phyloP scores from a whole-genome alignment of 805 yeast species.

The Metschnikowia reukaufii region DNA sequence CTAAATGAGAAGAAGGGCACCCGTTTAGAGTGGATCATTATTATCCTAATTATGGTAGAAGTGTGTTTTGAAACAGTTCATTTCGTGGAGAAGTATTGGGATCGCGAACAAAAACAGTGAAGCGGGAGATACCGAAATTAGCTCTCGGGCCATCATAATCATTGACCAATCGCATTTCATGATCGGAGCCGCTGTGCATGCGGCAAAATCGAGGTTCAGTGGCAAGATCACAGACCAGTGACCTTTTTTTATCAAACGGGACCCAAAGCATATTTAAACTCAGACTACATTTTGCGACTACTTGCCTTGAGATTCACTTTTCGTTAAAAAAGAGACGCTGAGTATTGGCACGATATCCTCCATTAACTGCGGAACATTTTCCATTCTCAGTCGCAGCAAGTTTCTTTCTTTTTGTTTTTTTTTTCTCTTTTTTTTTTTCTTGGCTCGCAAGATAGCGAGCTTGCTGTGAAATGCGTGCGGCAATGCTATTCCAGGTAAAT shows the following conservation, averaged over 20 bases:
- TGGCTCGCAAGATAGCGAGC: neutral
- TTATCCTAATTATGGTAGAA: conserved; percentile 78
- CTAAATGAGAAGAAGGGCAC: conserved; percentile 74
- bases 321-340: no score
- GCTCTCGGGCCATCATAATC: neutral
- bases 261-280: no score
- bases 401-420: neutral
- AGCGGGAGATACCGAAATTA: neutral
- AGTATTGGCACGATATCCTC: no score
- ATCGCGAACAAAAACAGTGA: conserved; percentile 2
- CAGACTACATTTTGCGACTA: no score
- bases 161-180: neutral
- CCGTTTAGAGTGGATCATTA: conserved; percentile 85
- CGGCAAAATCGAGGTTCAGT: neutral
- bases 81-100: conserved; percentile 54
- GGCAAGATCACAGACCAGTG: no score
- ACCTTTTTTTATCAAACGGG: no score
- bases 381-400: neutral
- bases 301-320: no score
- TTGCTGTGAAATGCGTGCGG: neutral
- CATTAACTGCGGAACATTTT: neutral
- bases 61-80: conserved; percentile 80
- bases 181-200: neutral
- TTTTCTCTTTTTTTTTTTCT: neutral
- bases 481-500: no score